A percentile compares a stretch with the other conserved stretches of the same genome.
Evolutionary conservation across 148 eudicot species (phyloP).

Genomic region (Dysphania ambrosioides): DNA sequence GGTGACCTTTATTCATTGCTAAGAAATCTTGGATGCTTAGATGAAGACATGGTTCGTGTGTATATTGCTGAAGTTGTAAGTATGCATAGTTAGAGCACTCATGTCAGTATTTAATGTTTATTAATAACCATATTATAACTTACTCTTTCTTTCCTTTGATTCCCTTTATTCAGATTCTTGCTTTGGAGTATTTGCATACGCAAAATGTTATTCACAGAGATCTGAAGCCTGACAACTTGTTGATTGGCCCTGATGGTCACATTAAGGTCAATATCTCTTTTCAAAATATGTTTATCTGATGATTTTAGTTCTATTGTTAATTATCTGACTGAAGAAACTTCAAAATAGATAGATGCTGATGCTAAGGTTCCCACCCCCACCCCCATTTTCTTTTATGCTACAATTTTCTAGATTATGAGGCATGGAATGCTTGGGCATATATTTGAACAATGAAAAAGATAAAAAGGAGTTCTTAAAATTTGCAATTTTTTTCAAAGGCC

Average conservation of each 20-base stretch:
- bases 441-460: not conserved
- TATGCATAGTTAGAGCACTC: not conserved
- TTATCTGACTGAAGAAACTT: not conserved
- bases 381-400: not conserved
- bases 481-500: no score
- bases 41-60: constrained; percentile 95
- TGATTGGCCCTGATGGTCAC: constrained; percentile 97
- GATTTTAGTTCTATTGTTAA: not conserved
- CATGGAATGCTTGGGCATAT: not conserved
- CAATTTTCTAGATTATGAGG: not conserved
- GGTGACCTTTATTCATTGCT: constrained; percentile 95
- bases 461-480: not conserved
- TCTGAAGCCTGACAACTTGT: constrained; percentile 92
- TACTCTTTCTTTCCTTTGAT: constrained; percentile 9
- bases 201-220: constrained; percentile 87
- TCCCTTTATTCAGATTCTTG: constrained; percentile 69
- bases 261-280: constrained; percentile 69
- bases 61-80: constrained; percentile 98
- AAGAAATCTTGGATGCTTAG: constrained; percentile 88
- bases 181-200: constrained; percentile 92
- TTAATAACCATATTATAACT: not conserved
- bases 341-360: not conserved
- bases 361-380: no score
- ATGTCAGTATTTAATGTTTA: not conserved
- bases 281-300: not conserved